Evolutionary conservation across 2,329 filamentous ascomycete genomes (phyloP).

Genomic region (Colletotrichum cuscutae): DNA sequence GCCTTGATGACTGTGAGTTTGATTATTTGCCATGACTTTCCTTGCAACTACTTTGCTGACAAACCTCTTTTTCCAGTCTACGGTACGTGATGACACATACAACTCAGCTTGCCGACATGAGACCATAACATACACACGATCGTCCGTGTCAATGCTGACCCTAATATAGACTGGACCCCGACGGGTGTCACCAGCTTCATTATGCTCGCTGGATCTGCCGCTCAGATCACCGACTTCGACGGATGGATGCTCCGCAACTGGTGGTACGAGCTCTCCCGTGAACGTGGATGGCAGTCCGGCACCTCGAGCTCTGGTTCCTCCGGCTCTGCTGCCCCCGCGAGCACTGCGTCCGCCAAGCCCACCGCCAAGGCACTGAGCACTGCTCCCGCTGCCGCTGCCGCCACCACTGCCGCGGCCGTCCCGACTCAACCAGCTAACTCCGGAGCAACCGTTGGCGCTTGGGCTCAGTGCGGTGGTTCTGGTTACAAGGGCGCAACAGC

Average conservation of each 20-base stretch:
- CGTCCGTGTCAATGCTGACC: neutral
- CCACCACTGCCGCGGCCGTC: neutral
- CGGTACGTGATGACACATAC: neutral
- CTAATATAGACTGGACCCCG: constrained; percentile 51
- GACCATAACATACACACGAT: neutral
- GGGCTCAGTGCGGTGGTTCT: constrained; percentile 42
- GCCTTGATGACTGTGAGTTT: constrained; percentile 49
- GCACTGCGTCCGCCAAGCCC: neutral
- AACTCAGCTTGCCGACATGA: neutral
- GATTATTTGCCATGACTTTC: neutral
- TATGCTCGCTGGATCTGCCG: constrained; percentile 56
- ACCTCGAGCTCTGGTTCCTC: neutral
- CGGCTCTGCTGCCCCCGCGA: neutral
- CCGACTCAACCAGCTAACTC: constrained; percentile 13
- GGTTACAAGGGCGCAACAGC: constrained; percentile 40
- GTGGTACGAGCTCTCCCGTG: constrained; percentile 50
- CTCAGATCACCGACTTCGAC: constrained; percentile 57
- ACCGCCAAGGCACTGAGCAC: neutral
- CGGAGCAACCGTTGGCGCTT: constrained; percentile 24
- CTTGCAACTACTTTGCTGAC: neutral
- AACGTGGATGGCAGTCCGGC: constrained; percentile 41
- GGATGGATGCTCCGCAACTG: constrained; percentile 60
- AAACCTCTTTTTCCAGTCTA: constrained; percentile 4
- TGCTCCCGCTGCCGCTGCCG: neutral
- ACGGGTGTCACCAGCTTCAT: constrained; percentile 53